Percentiles rank a stretch among this genome's conserved stretches.
phyloP scores from a whole-genome alignment of 371 early-diverging fungal genomes.

The Amoeboradix gromovi region DNA sequence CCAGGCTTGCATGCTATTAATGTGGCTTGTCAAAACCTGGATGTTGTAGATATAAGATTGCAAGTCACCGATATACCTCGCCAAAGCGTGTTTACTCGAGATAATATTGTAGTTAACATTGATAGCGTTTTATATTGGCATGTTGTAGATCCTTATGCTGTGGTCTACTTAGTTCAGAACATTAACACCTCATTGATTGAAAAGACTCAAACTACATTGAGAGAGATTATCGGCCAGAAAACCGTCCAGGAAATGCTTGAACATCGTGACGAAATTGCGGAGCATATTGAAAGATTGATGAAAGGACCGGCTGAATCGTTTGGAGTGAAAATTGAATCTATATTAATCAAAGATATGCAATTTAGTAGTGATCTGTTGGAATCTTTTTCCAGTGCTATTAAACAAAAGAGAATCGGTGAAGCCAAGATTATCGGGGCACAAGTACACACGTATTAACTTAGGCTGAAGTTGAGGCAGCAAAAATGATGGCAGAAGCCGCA shows the following conservation, averaged over 20 bases:
- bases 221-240: conserved; percentile 19
- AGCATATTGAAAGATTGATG: conserved; percentile 46
- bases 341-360: conserved; percentile 54
- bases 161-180: conserved; percentile 37
- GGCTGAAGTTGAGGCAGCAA: conserved; percentile 63
- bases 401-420: conserved; percentile 53
- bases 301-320: conserved; percentile 33
- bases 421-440: no score
- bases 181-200: conserved; percentile 43
- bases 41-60: conserved; percentile 35
- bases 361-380: conserved; percentile 43
- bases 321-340: conserved; percentile 47
- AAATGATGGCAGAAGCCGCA: conserved; percentile 59
- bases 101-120: conserved; percentile 45
- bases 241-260: conserved; percentile 44
- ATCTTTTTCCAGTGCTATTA: conserved; percentile 61
- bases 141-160: conserved; percentile 39
- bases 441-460: conserved; percentile 57
- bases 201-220: conserved; percentile 33
- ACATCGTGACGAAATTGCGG: conserved; percentile 50
- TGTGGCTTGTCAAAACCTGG: conserved; percentile 30
- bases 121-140: conserved; percentile 45
- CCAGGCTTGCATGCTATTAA: conserved; percentile 57
- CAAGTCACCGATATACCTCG: conserved; percentile 35
- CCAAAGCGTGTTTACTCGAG: conserved; percentile 61